These are phyloP conservation scores for Globisporangium echinulatum DNA, from an alignment of 352 stramenopile genomes.

Conservation along the genomic window DNA sequence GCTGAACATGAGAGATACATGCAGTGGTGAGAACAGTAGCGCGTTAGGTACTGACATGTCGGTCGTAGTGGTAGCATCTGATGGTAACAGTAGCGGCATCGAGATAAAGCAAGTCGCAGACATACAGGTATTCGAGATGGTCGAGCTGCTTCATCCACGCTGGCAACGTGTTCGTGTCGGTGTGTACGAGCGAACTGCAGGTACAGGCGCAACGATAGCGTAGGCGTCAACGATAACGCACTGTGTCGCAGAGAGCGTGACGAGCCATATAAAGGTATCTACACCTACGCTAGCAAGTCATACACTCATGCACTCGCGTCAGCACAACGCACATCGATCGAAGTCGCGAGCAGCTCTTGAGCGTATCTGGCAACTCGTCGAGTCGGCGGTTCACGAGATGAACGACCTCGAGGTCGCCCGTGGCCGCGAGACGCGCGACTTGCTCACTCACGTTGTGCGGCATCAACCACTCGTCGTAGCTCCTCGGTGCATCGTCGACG, in stretches of 20 bases:
- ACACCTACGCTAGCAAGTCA: too few relatives aligned
- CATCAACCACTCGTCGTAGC: constrained; percentile 21
- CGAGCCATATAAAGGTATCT: too few relatives aligned
- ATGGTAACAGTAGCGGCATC: not conserved
- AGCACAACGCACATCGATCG: constrained; percentile 21
- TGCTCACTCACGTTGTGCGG: constrained; percentile 25
- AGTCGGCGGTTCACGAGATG: constrained; percentile 29
- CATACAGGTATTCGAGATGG: constrained; percentile 28
- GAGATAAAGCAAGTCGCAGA: constrained; percentile 1
- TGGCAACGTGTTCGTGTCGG: constrained; percentile 26
- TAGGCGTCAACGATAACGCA: not conserved
- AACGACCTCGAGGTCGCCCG: constrained; percentile 23
- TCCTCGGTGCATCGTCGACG: constrained; percentile 4
- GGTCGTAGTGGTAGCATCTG: too few relatives aligned
- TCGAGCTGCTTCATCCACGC: constrained; percentile 26
- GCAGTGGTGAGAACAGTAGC: not conserved
- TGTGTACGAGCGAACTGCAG: constrained; percentile 33
- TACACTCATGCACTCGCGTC: too few relatives aligned
- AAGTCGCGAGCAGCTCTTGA: constrained; percentile 22
- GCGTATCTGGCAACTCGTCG: constrained; percentile 17
- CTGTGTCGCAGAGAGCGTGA: too few relatives aligned
- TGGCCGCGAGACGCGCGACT: constrained; percentile 17
- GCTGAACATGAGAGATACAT: not conserved
- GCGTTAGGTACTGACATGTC: too few relatives aligned
- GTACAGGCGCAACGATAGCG: not conserved